These are phyloP conservation scores for Acanthamoeba culbertsoni DNA, from an alignment of 208 protist genomes.

Conservation along the genomic window DNA sequence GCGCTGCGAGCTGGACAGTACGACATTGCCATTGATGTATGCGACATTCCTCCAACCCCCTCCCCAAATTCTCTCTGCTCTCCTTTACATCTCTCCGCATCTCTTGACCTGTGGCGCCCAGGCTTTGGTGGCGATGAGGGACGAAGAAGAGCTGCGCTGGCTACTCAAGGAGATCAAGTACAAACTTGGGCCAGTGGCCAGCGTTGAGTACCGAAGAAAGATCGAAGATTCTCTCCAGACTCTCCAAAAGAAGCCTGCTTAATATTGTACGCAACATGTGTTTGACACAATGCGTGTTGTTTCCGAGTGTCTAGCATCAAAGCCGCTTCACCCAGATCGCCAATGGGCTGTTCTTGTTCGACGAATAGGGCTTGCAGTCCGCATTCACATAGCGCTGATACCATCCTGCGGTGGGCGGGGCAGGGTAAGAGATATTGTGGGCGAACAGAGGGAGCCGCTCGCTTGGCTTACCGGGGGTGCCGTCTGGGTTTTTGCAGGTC, in stretches of 20 bases:
- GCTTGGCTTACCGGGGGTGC: background rate
- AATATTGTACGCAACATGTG: too few relatives aligned
- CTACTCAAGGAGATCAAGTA: background rate
- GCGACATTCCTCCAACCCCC: background rate
- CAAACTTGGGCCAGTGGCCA: background rate
- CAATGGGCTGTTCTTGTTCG: background rate
- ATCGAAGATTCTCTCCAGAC: background rate
- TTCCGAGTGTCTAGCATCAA: too few relatives aligned
- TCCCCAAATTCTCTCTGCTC: background rate
- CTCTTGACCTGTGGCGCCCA: background rate
- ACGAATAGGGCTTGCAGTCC: background rate
- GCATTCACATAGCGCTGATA: background rate
- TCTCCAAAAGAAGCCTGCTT: too few relatives aligned
- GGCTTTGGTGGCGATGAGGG: background rate
- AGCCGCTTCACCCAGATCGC: background rate
- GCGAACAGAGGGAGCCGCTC: background rate
- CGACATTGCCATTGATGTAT: constrained; percentile 29
- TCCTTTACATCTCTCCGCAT: background rate
- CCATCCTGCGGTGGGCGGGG: background rate
- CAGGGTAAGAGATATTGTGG: background rate
- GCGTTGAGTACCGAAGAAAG: background rate
- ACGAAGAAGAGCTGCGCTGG: background rate
- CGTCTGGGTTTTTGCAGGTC: background rate
- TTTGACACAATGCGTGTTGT: too few relatives aligned
- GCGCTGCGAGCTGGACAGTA: background rate